phyloP scores from a whole-genome alignment of 495 filamentous ascomycete species.

The Lophiostoma macrostomum region DNA sequence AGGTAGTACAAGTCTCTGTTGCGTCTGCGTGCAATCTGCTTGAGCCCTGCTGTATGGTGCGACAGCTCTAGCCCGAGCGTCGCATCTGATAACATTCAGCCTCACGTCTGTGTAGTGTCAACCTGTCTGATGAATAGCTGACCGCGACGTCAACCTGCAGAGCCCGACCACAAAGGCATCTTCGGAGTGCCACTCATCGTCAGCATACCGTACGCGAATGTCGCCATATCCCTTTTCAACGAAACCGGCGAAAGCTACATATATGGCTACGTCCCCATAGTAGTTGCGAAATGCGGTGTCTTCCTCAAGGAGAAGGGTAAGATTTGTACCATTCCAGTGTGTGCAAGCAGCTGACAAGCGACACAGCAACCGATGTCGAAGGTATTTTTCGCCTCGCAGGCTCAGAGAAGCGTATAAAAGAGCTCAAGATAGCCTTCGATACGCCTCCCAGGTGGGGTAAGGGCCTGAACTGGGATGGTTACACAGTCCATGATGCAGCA shows the following conservation, averaged over 20 bases:
- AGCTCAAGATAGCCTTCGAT: conserved; percentile 86
- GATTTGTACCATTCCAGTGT: conserved; percentile 30
- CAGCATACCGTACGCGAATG: conserved; percentile 97
- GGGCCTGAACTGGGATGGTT: conserved; percentile 93
- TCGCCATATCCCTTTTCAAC: conserved; percentile 93
- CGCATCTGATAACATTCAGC: conserved; percentile 20
- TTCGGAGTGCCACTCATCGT: conserved; percentile 92
- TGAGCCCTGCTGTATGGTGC: neutral
- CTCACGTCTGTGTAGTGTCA: neutral
- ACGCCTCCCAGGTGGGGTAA: conserved; percentile 96
- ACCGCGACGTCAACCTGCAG: conserved; percentile 1
- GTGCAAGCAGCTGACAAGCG: neutral
- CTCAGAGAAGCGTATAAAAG: conserved; percentile 97
- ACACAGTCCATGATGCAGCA: conserved; percentile 97
- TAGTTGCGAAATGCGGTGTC: conserved; percentile 97
- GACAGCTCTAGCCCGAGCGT: neutral
- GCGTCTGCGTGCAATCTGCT: neutral
- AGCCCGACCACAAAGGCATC: conserved; percentile 56
- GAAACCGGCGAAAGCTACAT: conserved; percentile 90
- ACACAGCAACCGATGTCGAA: conserved; percentile 85
- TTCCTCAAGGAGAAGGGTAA: conserved; percentile 97
- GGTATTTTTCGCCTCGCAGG: conserved; percentile 96
- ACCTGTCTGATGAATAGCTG: too few species aligned
- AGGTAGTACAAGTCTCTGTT: conserved; percentile 47
- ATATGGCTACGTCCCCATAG: conserved; percentile 97